Conservation (phyloP, 2,329 filamentous ascomycete genomes). For the Xenosphaeropsis pyriputrescens region DNA sequence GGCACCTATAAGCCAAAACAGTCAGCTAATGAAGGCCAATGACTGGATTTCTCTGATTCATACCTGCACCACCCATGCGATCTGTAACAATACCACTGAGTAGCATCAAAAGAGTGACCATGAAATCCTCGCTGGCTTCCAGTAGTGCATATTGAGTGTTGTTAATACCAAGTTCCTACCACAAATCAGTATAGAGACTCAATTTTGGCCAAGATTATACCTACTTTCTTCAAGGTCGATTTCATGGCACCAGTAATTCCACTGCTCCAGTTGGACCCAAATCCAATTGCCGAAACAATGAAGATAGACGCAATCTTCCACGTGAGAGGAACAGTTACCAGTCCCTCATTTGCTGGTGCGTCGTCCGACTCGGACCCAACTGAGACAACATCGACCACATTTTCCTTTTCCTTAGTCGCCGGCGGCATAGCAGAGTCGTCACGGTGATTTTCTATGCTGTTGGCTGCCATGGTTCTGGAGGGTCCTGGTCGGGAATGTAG, state of each 20-base stretch:
- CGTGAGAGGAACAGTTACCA: constrained; percentile 7
- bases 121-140: constrained; percentile 46
- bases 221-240: constrained; percentile 38
- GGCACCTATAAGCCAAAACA: too few relatives aligned
- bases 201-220: too few relatives aligned
- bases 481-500: too few relatives aligned
- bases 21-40: constrained; percentile 2
- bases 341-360: too few relatives aligned
- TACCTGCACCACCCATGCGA: constrained; percentile 40
- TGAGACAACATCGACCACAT: too few relatives aligned
- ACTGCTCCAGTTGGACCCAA: constrained; percentile 44
- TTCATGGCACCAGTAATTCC: constrained; percentile 47
- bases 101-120: constrained; percentile 40
- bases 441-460: too few relatives aligned
- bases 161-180: constrained; percentile 36
- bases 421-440: too few relatives aligned
- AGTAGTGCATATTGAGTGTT: constrained; percentile 44
- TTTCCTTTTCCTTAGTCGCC: too few relatives aligned
- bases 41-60: too few relatives aligned
- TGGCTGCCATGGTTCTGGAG: too few relatives aligned
- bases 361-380: too few relatives aligned
- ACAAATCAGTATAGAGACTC: too few relatives aligned
- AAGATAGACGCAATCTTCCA: constrained; percentile 28
- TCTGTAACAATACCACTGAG: constrained; percentile 40
- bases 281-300: constrained; percentile 37